A percentile compares a stretch with the other conserved stretches of the same genome.
phyloP scores from a whole-genome alignment of 768 basidiomycete species.

The Boletus subcaerulescens region DNA sequence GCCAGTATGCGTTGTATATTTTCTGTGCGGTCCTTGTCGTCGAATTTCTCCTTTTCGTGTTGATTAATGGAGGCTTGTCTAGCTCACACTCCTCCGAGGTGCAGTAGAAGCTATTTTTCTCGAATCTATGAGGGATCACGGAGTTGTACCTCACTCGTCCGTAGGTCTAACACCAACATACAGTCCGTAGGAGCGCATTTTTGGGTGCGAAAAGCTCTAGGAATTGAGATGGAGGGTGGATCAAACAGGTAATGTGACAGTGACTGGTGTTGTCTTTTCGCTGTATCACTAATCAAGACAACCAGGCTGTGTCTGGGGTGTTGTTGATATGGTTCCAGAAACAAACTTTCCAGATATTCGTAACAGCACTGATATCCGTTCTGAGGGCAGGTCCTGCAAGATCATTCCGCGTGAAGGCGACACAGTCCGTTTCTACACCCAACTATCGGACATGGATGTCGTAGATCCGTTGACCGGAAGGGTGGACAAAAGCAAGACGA shows the following conservation, averaged over 20 bases:
- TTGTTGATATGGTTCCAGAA: constrained; percentile 64
- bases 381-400: constrained; percentile 64
- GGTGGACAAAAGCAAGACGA: constrained; percentile 50
- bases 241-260: constrained; percentile 34
- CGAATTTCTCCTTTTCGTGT: neutral
- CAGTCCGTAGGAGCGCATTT: constrained; percentile 39
- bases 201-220: constrained; percentile 44
- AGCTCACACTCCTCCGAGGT: constrained; percentile 39
- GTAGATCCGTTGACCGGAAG: constrained; percentile 44
- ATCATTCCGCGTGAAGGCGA: constrained; percentile 71
- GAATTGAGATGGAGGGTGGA: constrained; percentile 46
- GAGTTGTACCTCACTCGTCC: neutral
- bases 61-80: neutral
- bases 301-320: constrained; percentile 78
- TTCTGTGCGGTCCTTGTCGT: constrained; percentile 40
- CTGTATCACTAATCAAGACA: neutral
- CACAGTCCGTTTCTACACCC: constrained; percentile 67
- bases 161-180: neutral
- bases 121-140: constrained; percentile 35
- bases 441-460: constrained; percentile 51
- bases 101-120: constrained; percentile 40
- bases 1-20: constrained; percentile 63
- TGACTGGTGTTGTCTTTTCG: neutral
- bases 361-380: constrained; percentile 60
- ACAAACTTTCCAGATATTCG: constrained; percentile 79